Evolutionary conservation across 1,139 yeast genomes (phyloP).

Genomic region (Pneumocystis canis): DNA sequence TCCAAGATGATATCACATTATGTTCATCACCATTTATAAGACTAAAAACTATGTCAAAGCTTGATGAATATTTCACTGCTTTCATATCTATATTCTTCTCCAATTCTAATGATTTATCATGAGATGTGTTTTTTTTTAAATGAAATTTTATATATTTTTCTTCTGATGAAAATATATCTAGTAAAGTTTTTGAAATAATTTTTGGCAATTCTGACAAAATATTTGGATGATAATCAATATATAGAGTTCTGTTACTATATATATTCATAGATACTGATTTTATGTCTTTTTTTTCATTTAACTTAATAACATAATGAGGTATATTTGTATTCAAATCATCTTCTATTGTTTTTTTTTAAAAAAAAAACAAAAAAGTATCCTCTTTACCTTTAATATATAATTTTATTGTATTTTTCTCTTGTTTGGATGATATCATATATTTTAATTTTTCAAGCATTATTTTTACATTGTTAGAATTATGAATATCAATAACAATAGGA

Average conservation of each 20-base stretch:
- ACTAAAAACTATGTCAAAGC: conserved; percentile 55
- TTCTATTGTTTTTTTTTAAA: not conserved
- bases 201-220: not conserved
- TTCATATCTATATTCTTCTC: not conserved
- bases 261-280: not conserved
- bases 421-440: not conserved
- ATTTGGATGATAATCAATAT: not conserved
- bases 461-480: conserved; percentile 19
- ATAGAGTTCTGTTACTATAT: not conserved
- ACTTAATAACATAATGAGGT: not conserved
- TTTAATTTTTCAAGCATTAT: conserved; percentile 15
- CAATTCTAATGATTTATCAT: conserved; percentile 25
- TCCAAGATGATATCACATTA: conserved; percentile 38
- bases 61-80: conserved; percentile 35
- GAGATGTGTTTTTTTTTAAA: conserved; percentile 11
- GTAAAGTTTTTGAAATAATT: conserved; percentile 3
- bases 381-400: not conserved
- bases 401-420: not conserved
- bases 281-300: not conserved
- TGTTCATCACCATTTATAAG: conserved; percentile 41
- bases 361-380: not conserved
- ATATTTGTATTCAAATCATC: not conserved
- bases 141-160: conserved; percentile 2
- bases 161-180: conserved; percentile 6
- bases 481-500: conserved; percentile 24